These are phyloP conservation scores for Termitomyces sp. DNA, from an alignment of 768 basidiomycete genomes.

Conservation along the genomic window DNA sequence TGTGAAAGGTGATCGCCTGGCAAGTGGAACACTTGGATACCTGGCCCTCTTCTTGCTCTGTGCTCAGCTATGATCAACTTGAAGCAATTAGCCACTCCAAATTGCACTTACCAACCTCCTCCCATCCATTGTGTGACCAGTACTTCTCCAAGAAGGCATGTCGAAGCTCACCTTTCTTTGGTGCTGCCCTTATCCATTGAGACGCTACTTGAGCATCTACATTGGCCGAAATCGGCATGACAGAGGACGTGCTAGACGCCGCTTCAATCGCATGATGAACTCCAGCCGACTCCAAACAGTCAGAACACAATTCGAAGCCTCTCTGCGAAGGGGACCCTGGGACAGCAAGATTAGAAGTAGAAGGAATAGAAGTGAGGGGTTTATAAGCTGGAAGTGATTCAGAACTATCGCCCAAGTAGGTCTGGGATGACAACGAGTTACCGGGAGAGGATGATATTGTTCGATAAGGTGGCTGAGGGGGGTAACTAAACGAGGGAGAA, in stretches of 20 bases:
- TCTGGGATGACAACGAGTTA: constrained; percentile 28
- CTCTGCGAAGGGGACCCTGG: constrained; percentile 14
- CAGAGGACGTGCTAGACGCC: constrained; percentile 43
- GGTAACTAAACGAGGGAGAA: constrained; percentile 21
- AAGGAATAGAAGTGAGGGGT: too few species aligned
- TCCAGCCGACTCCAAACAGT: constrained; percentile 75
- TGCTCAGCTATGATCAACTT: constrained; percentile 11
- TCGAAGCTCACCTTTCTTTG: constrained; percentile 71
- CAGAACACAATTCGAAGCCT: constrained; percentile 84
- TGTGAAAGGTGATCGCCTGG: constrained; percentile 47
- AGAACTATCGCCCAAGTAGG: constrained; percentile 25
- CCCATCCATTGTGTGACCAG: constrained; percentile 83
- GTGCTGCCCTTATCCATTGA: constrained; percentile 63
- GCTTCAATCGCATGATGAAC: constrained; percentile 71
- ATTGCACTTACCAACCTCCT: constrained; percentile 69
- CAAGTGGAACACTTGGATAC: constrained; percentile 81
- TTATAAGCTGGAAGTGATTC: constrained; percentile 26
- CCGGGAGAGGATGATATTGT: constrained; percentile 21
- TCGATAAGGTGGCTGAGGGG: constrained; percentile 28
- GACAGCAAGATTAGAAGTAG: constrained; percentile 22
- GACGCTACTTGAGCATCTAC: constrained; percentile 49
- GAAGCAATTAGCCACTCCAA: not conserved
- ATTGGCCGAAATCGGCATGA: constrained; percentile 37
- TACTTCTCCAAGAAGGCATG: constrained; percentile 86
- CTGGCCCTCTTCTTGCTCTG: constrained; percentile 64